Evolutionary conservation across 805 yeast genomes (phyloP), one percentile per base, ranked within the genome.

Genomic region (Yamadazyma kitorensis): DNA sequence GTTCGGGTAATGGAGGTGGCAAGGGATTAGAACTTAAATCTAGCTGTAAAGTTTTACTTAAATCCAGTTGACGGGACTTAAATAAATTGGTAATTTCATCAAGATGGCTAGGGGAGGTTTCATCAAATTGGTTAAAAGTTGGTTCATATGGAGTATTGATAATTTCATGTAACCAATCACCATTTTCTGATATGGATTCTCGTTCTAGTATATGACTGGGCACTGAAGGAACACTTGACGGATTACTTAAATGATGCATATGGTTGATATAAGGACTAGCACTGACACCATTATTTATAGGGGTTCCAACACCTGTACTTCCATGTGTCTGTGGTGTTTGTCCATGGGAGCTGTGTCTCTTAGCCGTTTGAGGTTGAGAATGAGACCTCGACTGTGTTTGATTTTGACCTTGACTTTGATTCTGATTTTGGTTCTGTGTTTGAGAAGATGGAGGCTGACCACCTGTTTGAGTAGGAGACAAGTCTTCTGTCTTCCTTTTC

Each of bases 131-230:
- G 25, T 31, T 24, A 26, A 81, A 74, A 35, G 76, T 73, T 20
- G 72, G 68, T 29, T 80, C 84, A 42, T 74, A 70, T 5, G 87
- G 85, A 1, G 85, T 76, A 35, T 69, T 77, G 31, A 83, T 75
- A 45, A 84, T 81, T 42, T 82, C 87, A 20, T 77, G 70, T 11
- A 84, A 60, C 89, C 91, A 82, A 39, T 77, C 81, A 18, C 73
- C 76, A 12, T 43, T 33, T 10, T 43, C 47, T 7, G 41, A 32
- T 8, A 41, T 33, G 16, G 30, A 24, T 11, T 38, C 41, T 15
- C 33, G 16, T n/a, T 7, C 10, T 20, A 7, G 22, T 20, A 16
- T 13, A 24, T 12, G 7, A 12, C 9, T 7, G 11, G 29, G 29
- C 12, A 7, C 17, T 8, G 35, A 17, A 15, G 29, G 17, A 18